A percentile compares a stretch with the other conserved stretches of the same genome.
These are phyloP conservation scores for Globisporangium cylindrosporum DNA, from an alignment of 352 stramenopile genomes.

Conservation along the genomic window DNA sequence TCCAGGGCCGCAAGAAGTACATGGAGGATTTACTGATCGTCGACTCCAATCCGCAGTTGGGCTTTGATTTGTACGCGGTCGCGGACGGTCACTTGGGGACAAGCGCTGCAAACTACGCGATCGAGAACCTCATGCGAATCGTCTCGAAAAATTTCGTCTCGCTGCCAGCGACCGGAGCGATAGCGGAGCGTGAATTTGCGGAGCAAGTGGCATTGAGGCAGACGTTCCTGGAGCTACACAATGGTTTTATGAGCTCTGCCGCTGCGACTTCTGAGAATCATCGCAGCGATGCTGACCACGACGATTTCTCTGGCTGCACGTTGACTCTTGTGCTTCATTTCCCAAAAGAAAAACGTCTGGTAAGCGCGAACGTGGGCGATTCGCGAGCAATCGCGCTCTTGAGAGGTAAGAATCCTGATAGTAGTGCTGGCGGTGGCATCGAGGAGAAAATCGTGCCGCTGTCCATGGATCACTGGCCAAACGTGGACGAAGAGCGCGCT, in stretches of 20 bases:
- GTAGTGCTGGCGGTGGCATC: not conserved
- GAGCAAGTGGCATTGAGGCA: conserved; percentile 64
- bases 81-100: conserved; percentile 94
- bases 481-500: conserved; percentile 38
- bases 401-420: not conserved
- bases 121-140: conserved; percentile 33
- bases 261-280: not conserved
- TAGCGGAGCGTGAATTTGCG: conserved; percentile 26
- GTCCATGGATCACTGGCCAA: conserved; percentile 65
- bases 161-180: conserved; percentile 14
- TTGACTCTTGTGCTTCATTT: conserved; percentile 76
- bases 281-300: conserved; percentile 1
- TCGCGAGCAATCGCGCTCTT: conserved; percentile 68
- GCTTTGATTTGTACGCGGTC: conserved; percentile 91
- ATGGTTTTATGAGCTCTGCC: conserved; percentile 26
- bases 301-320: conserved; percentile 81
- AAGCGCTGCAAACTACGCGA: conserved; percentile 82
- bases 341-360: conserved; percentile 38
- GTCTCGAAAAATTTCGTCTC: conserved; percentile 33
- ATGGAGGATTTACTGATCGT: conserved; percentile 90
- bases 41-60: conserved; percentile 29
- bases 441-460: conserved; percentile 23
- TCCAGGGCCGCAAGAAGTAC: conserved; percentile 91
- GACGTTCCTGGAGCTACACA: conserved; percentile 72
- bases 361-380: conserved; percentile 84